Conservation (phyloP, 169 alveolate species). For the Plasmodium adleri region DNA sequence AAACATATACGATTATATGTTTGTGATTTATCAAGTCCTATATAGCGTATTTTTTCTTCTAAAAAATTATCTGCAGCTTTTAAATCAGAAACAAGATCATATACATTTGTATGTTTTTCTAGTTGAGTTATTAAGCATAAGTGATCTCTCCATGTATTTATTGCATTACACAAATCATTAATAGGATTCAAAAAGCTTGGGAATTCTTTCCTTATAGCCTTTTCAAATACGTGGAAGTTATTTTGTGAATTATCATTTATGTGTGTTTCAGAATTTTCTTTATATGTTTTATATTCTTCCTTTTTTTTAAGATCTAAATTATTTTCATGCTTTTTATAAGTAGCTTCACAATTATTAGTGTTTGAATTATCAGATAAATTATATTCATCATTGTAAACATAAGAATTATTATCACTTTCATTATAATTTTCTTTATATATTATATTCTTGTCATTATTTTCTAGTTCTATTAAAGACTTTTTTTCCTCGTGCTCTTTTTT, state of each 20-base stretch:
- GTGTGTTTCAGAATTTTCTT: neutral
- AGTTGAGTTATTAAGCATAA: conserved; percentile 46
- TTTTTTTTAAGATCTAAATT: neutral
- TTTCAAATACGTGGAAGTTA: conserved; percentile 69
- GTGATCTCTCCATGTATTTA: conserved; percentile 75
- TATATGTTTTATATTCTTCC: neutral
- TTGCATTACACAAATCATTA: conserved; percentile 67
- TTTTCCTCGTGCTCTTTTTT: neutral
- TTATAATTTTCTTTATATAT: neutral
- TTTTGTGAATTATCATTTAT: conserved; percentile 9
- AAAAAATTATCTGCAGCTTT: conserved; percentile 73
- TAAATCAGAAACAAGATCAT: conserved; percentile 68
- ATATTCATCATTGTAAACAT: conserved; percentile 3
- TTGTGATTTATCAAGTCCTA: conserved; percentile 65
- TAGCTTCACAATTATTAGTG: neutral
- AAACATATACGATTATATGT: conserved; percentile 57
- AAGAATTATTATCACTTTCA: neutral
- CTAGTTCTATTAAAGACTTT: neutral
- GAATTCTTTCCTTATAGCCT: conserved; percentile 57
- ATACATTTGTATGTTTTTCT: conserved; percentile 73
- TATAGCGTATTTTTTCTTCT: conserved; percentile 67
- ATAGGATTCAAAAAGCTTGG: conserved; percentile 69
- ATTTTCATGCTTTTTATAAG: neutral
- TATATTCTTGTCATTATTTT: conserved; percentile 19
- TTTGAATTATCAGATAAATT: neutral